Base-by-base conservation (phyloP, 2,329 filamentous ascomycete genomes). In the Onygena corvina region DNA sequence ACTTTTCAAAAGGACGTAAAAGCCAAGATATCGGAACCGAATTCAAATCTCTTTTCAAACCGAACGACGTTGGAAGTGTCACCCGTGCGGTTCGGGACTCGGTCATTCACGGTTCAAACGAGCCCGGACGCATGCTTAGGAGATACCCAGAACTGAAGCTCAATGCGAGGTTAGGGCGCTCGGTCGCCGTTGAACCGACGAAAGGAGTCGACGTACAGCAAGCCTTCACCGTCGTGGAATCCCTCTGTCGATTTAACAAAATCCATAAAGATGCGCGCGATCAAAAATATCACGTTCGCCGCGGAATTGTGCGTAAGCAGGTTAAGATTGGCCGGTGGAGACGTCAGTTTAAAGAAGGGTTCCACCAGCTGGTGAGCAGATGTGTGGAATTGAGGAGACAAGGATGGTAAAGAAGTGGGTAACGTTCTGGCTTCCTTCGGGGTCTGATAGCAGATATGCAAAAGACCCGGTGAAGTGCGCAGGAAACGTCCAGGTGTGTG, bases 371-470 rank as follows among this genome's bases (percentile, higher is more conserved):
- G 49, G 65, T 70, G 52, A 55, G 49, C 35, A 64, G 64, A 58
- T 68, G 71, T 49, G 58, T 68, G 56, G 62, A 61, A 48, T 69
- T 72, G 68, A 65, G 65, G 54, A 60, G 60, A 16, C 70, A 72
- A 60, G 70, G 70, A 9, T 72, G 70, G 70, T 72, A 63, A 54
- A 31, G 44, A 30, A 35, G 47, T 20, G 12, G 5, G 27, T 29
- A 40, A 29, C 6, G 11, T 30, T 2, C 16, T 29, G 9, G 12
- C n/a, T 30, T 7, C 18, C 9, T 29, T 29, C 14, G 12, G 23
- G 6, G 4, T 29, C 23, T 46, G 21, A n/a, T n/a, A n/a, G n/a
- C n/a, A n/a, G 40, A 14, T 44, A 25, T n/a, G n/a, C 7, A 11
- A 29, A 5, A 11, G 27, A 5, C 27, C 11, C 11, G 27, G 27